Base-by-base conservation (phyloP, 768 basidiomycete genomes). In the Mycena amicta region DNA sequence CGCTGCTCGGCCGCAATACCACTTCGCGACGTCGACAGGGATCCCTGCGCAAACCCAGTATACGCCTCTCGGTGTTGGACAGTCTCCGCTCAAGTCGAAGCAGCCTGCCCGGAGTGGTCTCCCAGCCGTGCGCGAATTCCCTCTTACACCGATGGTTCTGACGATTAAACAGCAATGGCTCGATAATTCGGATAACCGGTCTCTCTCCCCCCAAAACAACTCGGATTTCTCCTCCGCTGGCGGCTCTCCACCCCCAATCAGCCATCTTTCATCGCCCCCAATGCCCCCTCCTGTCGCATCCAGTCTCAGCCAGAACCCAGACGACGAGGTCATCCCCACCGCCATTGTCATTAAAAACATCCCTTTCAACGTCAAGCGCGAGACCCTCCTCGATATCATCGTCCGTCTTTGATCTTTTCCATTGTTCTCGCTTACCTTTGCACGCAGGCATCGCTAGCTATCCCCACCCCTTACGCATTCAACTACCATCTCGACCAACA, bases 341-440 rank as follows among this genome's bases (percentile, higher is more conserved):
- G 97, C 97, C 54, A 98, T 99, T 70, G 97, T 99, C 71, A 98
- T 99, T 75, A 99, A 99, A 86, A 98, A 98, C 81, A 99, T 99
- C 78, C 96, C 96, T 65, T 99, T 99, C 82, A 95, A 95, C 68
- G 94, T 98, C 65, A 93, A 95, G 77, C 89, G 93, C 70, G 96
- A 98, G 78, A 93, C 93, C 43, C 85, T 99, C 66, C 87, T 98
- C 69, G 89, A 91, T 77, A 94, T 98, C 72, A 98, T 99, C 72
- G 95, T 96, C 57, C 63, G 93, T 84, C 49, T 43, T 50, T 62
- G 53, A 55, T 55, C 22, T 57, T 50, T 60, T 52, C 33, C 18
- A 28, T 31, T 31, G 15, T 52, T 56, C 64, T 67, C 43, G 64
- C 66, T 55, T 45, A 25, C 50, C 50, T 59, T 12, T 61, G 57